phyloP scores from a whole-genome alignment of 345 rosid genomes.

The Euphorbia lathyris region DNA sequence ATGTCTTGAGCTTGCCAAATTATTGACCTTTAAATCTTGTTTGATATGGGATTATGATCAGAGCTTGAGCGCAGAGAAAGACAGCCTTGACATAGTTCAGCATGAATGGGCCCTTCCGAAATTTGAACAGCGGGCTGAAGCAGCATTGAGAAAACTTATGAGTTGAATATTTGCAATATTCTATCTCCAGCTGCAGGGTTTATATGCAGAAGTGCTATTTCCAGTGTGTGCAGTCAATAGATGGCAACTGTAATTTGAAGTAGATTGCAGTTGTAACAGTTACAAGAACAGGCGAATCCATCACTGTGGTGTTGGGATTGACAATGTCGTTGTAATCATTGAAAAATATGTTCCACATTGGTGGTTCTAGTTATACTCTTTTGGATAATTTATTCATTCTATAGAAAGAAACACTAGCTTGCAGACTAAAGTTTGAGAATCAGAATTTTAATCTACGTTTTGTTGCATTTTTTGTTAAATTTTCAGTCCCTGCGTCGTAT shows the following conservation, averaged over 20 bases:
- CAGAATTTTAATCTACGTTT: not conserved
- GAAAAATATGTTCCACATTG: not conserved
- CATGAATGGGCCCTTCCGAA: slow-evolving; percentile 67
- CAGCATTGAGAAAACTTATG: slow-evolving; percentile 67
- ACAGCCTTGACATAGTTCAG: slow-evolving; percentile 31
- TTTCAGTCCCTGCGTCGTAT: too few species aligned
- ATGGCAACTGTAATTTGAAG: not conserved
- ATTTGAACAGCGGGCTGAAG: slow-evolving; percentile 89
- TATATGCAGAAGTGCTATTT: too few species aligned
- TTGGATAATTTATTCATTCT: not conserved
- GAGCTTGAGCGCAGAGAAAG: slow-evolving; percentile 58
- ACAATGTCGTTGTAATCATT: not conserved
- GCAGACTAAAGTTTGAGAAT: not conserved
- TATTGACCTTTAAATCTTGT: slow-evolving; percentile 1
- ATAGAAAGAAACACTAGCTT: not conserved
- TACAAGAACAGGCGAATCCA: slow-evolving; percentile 7
- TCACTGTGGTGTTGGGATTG: not conserved
- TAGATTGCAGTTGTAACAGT: not conserved
- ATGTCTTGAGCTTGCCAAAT: not conserved
- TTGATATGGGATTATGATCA: slow-evolving; percentile 22
- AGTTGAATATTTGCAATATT: slow-evolving; percentile 28
- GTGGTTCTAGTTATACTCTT: not conserved
- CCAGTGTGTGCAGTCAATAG: not conserved
- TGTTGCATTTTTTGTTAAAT: too few species aligned
- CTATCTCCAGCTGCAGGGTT: not conserved